phyloP scores from a whole-genome alignment of 345 rosid species.

The Boechera stricta region DNA sequence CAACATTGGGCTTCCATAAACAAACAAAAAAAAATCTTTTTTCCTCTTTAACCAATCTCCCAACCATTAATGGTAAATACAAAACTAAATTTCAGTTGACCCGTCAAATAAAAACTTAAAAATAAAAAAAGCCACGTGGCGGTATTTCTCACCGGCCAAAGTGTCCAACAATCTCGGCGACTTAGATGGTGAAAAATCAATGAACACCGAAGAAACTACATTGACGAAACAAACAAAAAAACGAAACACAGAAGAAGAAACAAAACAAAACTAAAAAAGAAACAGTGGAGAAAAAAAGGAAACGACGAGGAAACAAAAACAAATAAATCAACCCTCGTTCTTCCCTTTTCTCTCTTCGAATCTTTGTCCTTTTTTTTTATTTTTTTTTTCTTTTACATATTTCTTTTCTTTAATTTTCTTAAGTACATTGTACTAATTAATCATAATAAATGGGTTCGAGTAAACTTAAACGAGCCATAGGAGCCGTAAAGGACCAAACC shows the following conservation, averaged over 20 bases:
- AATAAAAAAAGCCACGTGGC: conserved; percentile 5
- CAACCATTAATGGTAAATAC: conserved; percentile 35
- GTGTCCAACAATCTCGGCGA: conserved; percentile 39
- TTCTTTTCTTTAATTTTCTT: background rate
- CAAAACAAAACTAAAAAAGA: conserved; percentile 17
- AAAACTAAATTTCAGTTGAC: conserved; percentile 35
- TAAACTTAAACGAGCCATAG: conserved; percentile 71
- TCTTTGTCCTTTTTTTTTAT: conserved; percentile 21
- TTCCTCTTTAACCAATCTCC: background rate
- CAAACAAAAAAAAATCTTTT: too few relatives aligned
- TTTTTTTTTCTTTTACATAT: too few relatives aligned
- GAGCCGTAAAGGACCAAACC: conserved; percentile 87
- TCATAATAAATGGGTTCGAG: conserved; percentile 65
- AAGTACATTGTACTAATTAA: background rate
- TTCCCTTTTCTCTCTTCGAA: conserved; percentile 46
- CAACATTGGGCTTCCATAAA: background rate
- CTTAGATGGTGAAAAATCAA: conserved; percentile 27
- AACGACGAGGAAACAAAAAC: conserved; percentile 43
- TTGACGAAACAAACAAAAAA: conserved; percentile 25
- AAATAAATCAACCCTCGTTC: conserved; percentile 38
- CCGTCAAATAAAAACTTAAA: background rate
- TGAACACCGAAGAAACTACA: conserved; percentile 40
- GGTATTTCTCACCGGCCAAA: conserved; percentile 12
- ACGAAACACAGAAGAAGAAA: conserved; percentile 14
- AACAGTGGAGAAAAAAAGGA: conserved; percentile 44